phyloP scores from a whole-genome alignment of 306 rosid genomes.

The Quercus berberidifolia region DNA sequence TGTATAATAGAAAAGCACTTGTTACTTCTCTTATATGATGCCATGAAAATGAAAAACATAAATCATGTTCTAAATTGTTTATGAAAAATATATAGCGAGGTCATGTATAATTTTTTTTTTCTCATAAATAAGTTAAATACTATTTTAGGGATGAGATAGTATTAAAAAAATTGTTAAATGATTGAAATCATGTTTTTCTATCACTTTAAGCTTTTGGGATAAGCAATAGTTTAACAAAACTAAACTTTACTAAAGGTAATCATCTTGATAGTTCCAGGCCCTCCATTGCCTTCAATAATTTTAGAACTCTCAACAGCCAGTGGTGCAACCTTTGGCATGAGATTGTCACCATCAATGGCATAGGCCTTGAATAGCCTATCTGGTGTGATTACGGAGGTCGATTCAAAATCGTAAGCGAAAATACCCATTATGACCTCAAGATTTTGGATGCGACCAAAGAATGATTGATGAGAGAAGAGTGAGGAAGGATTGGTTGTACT shows the following conservation, averaged over 20 bases:
- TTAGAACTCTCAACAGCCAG: conserved; percentile 9
- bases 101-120: not conserved
- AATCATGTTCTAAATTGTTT: not conserved
- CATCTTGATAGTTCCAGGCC: conserved; percentile 38
- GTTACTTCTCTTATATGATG: no score
- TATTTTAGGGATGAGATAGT: no score
- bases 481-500: not conserved
- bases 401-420: conserved; percentile 11
- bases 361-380: conserved; percentile 31
- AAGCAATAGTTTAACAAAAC: not conserved
- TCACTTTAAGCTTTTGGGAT: no score
- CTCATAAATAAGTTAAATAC: no score
- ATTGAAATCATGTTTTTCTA: not conserved
- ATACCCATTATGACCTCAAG: conserved; percentile 30
- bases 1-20: not conserved
- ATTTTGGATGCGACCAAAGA: not conserved
- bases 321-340: conserved; percentile 27
- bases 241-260: conserved; percentile 12
- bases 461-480: not conserved
- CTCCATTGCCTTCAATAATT: conserved; percentile 37
- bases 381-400: conserved; percentile 20
- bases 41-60: no score
- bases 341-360: conserved; percentile 6
- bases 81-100: not conserved
- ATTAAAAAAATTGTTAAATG: no score